phyloP scores from a whole-genome alignment of 2,329 filamentous ascomycete genomes.

The Aureobasidium musti region DNA sequence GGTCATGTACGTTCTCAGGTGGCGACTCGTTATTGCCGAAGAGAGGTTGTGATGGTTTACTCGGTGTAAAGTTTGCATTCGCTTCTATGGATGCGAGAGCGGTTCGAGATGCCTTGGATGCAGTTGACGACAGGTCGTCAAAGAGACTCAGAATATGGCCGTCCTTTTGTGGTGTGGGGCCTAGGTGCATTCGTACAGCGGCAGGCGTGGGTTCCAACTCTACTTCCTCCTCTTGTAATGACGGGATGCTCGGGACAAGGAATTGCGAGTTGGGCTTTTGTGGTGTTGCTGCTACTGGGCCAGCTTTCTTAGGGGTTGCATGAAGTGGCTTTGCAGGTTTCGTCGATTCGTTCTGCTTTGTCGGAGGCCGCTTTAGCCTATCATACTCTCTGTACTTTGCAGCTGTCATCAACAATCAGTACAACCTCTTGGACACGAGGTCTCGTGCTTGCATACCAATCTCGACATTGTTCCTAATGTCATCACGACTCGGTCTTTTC shows the following conservation, averaged over 20 bases:
- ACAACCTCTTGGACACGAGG: constrained; percentile 7
- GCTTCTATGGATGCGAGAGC: constrained; percentile 39
- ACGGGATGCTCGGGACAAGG: neutral
- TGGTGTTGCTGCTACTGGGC: constrained; percentile 32
- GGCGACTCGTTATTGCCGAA: constrained; percentile 13
- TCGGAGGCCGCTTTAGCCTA: constrained; percentile 52
- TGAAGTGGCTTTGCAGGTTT: constrained; percentile 25
- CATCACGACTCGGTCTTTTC: constrained; percentile 69
- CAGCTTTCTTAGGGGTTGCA: constrained; percentile 21
- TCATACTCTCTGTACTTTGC: constrained; percentile 77
- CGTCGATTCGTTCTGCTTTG: constrained; percentile 12
- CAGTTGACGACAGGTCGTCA: constrained; percentile 64
- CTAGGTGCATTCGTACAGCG: constrained; percentile 50
- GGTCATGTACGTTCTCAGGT: constrained; percentile 34
- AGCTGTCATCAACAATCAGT: constrained; percentile 49
- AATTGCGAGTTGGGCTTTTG: constrained; percentile 33
- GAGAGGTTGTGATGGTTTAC: constrained; percentile 37
- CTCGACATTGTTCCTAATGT: constrained; percentile 71
- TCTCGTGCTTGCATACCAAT: constrained; percentile 60
- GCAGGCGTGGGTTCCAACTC: constrained; percentile 42
- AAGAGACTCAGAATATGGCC: constrained; percentile 76
- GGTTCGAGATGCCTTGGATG: constrained; percentile 43
- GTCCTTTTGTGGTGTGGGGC: constrained; percentile 78
- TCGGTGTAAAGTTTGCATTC: constrained; percentile 46
- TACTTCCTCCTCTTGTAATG: constrained; percentile 38